A percentile compares a stretch with the other conserved stretches of the same genome.
These are phyloP conservation scores for Scheffersomyces ergatensis DNA, from an alignment of 805 yeast genomes.

Conservation along the genomic window DNA sequence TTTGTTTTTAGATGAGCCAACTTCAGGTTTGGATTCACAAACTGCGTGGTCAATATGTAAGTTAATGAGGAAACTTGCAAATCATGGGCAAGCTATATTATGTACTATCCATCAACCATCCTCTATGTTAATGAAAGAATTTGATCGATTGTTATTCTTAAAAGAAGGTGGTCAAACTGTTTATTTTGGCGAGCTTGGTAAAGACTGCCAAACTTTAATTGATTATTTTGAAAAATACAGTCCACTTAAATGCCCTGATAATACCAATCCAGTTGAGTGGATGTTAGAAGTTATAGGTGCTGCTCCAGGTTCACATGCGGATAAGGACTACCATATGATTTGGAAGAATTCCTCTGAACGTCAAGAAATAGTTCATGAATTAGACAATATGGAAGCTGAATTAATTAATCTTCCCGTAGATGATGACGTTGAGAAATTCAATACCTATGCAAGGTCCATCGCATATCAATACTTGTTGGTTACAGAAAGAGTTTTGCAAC, in stretches of 20 bases:
- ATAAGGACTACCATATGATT: conserved; percentile 20
- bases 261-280: conserved; percentile 68
- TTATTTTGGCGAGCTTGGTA: conserved; percentile 73
- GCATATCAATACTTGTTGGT: conserved; percentile 20
- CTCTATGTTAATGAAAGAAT: conserved; percentile 67
- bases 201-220: conserved; percentile 54
- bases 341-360: conserved; percentile 44
- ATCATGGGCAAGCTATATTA: conserved; percentile 33
- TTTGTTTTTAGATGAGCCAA: conserved; percentile 29
- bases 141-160: conserved; percentile 69
- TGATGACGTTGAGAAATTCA: conserved; percentile 10
- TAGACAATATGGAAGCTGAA: conserved; percentile 17
- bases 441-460: conserved; percentile 14
- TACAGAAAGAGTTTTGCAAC: conserved; percentile 31
- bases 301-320: conserved; percentile 27
- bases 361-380: conserved; percentile 49
- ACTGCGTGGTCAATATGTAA: conserved; percentile 37
- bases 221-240: conserved; percentile 66
- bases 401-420: conserved; percentile 16
- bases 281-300: conserved; percentile 27
- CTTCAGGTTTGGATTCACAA: conserved; percentile 38
- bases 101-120: conserved; percentile 80
- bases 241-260: conserved; percentile 61
- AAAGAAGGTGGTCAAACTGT: conserved; percentile 72
- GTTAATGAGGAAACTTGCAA: conserved; percentile 30